Base-by-base conservation (phyloP, 306 rosid species). In the Pyrus pyrifolia region DNA sequence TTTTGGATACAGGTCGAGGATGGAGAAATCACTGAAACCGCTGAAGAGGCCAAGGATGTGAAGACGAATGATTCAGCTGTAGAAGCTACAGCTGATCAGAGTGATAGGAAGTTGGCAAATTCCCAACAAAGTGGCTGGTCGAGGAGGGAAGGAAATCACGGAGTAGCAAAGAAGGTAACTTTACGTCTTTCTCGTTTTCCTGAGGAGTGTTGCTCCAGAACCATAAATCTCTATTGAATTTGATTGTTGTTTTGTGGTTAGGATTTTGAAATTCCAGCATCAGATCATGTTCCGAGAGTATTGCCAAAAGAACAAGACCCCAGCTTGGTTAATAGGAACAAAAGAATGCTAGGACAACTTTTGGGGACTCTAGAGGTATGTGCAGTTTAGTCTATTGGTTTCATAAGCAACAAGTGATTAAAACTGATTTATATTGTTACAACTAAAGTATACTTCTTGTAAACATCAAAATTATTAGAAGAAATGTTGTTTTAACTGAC, bases 321-420 rank as follows among this genome's bases (percentile, higher is more conserved):
- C 62, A 88, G 90, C 78, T 79, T 94, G 90, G 95, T 94, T 81
- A 92, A 85, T 83, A 86, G 98, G 89, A 94, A 94, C 66, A 94
- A 68, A 76, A 90, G 98, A 86, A 92, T 94, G 98, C 82, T 94
- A 79, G 98, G 98, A 52, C 97, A 92, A 86, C 96, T 94, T 83
- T 76, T 92, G 86, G 98, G 98, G 42, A 94, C 97, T 70, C 76
- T 94, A 69, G 98, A 94, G 98, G 98, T 92, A 85, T 59, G 76
- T 68, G 45, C 63, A 25, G 52, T 57, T 22, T 45, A 10, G n/a
- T 76, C 72, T 44, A 65, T 79, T 75, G 70, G 40, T 73, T 42
- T 73, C 12, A 42, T 38, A 27, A 23, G 27, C 49, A 59, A 1
- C 51, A 6, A 42, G 58, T 75, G 10, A 3, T 29, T 22, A 11